Base-by-base conservation (phyloP, 805 yeast genomes). In the Lipomyces oligophaga region DNA sequence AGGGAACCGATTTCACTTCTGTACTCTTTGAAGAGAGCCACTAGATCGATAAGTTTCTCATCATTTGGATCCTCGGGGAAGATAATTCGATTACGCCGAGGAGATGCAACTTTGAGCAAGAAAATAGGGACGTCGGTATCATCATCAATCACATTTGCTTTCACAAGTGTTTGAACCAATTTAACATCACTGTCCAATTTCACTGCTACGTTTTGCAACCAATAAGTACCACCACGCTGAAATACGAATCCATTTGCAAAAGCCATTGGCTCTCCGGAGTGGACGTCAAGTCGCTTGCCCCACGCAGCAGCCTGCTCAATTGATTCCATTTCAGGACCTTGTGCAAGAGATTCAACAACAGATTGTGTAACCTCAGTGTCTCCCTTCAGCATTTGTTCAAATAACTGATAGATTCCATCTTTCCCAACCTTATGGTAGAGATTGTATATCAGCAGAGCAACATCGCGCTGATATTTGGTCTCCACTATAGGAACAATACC, bases 211-310 rank as follows among this genome's bases (percentile, higher is more conserved):
- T 38, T 37, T 25, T 54, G 56, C 8, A 57, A 47, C 69, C 68
- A 64, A n/a, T 38, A 55, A 40, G 72, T 68, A 1, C 72, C 65
- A 30, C 66, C 69, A 55, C 81, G 70, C 2, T 72, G 73, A 48
- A 70, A 66, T 15, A 84, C 73, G 5, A 81, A 80, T 35, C 97
- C 97, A 63, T 90, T 84, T 24, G 79, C 77, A 40, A 87, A 72
- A 3, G 86, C 67, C 0, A 75, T 63, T 0, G 90, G 80, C 1
- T 63, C 60, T 0, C 58, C 58, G 22, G 81, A 63, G 4, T 75
- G 71, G 28, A 79, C 68, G 0, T 63, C 66, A 36, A 69, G 57
- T 4, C 62, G 56, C n/a, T 51, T 43, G 7, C 48, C 34, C 72
- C 72, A 69, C 4, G 54, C 47, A 3, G 20, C 28, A 1, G 63